phyloP scores from a whole-genome alignment of 345 rosid genomes.

The Cardiospermum halicacabum region DNA sequence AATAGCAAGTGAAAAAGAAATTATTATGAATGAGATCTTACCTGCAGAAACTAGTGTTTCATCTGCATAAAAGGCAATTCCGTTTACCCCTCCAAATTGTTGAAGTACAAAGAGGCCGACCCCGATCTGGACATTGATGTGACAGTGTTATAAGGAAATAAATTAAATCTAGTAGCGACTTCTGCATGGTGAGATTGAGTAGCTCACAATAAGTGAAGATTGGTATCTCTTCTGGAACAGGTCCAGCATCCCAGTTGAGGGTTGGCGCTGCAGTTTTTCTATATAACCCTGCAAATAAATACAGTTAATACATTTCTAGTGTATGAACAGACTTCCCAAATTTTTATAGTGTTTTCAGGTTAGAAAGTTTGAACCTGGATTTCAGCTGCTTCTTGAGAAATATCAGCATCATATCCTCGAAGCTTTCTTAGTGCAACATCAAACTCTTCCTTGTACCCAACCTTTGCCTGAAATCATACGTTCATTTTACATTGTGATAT shows the following conservation, averaged over 20 bases:
- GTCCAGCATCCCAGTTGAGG: not conserved
- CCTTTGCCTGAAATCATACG: constrained; percentile 50
- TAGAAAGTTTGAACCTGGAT: not conserved
- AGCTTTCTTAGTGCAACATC: not conserved
- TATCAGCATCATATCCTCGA: not conserved
- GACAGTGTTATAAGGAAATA: not conserved
- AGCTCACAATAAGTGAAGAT: not conserved
- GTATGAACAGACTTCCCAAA: not conserved
- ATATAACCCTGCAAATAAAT: not conserved
- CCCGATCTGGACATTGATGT: not conserved
- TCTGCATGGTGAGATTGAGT: not conserved
- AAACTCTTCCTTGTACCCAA: constrained; percentile 25
- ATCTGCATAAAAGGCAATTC: not conserved
- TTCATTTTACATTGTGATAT: not conserved
- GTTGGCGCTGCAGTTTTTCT: not conserved
- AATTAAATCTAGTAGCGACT: not conserved
- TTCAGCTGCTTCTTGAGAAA: constrained; percentile 1
- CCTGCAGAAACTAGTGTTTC: constrained; percentile 1
- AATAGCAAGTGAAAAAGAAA: not conserved
- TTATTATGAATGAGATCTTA: not conserved
- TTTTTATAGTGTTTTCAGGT: not conserved
- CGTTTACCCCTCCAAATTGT: not conserved
- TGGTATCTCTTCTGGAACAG: not conserved
- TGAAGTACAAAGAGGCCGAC: not conserved
- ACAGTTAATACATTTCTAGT: not conserved